Evolutionary conservation across 495 filamentous ascomycete species (phyloP).

Genomic region (Tuber indicum): DNA sequence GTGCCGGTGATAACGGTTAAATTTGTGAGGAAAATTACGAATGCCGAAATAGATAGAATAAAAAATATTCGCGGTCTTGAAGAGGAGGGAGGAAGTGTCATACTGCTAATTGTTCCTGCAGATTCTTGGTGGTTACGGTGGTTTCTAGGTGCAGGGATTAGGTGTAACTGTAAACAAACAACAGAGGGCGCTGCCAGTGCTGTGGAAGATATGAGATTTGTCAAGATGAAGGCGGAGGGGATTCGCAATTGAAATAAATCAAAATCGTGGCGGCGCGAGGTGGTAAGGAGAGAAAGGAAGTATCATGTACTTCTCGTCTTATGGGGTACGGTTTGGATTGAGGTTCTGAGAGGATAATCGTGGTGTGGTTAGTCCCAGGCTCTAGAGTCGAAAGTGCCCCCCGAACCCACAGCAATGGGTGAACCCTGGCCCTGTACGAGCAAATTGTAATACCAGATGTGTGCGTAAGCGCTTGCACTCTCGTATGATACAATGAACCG

Average conservation of each 20-base stretch:
- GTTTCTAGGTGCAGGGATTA: not conserved
- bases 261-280: not conserved
- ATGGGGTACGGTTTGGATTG: not conserved
- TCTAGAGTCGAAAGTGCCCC: not conserved
- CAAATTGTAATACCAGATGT: not conserved
- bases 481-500: too few relatives aligned
- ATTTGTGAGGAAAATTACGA: conserved; percentile 24
- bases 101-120: not conserved
- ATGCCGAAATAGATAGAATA: conserved; percentile 14
- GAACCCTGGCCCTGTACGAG: not conserved
- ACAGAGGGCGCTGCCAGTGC: not conserved
- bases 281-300: not conserved
- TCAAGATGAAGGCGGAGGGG: not conserved
- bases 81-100: not conserved
- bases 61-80: conserved; percentile 16
- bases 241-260: not conserved
- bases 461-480: too few relatives aligned
- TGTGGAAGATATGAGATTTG: not conserved
- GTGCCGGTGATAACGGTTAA: conserved; percentile 21
- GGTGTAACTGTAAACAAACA: not conserved
- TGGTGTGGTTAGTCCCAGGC: not conserved
- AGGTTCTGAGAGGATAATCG: not conserved
- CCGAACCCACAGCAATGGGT: not conserved
- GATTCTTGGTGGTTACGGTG: not conserved
- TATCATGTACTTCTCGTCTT: not conserved